Percentiles rank a stretch among this genome's conserved stretches.
These are phyloP conservation scores for Trichoderma koningii DNA, from an alignment of 2,329 filamentous ascomycete genomes.

Conservation along the genomic window DNA sequence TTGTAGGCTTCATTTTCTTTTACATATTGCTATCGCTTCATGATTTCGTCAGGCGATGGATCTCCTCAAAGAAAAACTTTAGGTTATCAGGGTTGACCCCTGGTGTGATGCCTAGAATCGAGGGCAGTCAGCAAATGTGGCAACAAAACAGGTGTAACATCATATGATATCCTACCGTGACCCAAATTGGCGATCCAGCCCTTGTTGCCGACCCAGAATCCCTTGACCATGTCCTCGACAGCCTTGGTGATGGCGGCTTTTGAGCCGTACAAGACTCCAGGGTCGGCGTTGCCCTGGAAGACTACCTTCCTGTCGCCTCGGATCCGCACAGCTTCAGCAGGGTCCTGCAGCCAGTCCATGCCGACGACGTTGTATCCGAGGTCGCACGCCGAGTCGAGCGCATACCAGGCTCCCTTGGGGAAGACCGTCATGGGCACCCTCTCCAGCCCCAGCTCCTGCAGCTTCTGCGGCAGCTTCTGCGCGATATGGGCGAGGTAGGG, in stretches of 20 bases:
- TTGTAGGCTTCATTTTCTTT: neutral
- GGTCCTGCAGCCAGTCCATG: conserved; percentile 92
- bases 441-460: conserved; percentile 74
- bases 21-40: neutral
- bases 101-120: conserved; percentile 75
- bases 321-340: conserved; percentile 77
- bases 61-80: conserved; percentile 90
- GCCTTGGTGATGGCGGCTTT: conserved; percentile 77
- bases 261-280: conserved; percentile 86
- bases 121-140: conserved; percentile 24
- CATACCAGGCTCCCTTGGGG: conserved; percentile 96
- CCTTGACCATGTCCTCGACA: conserved; percentile 83
- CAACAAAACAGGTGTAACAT: neutral
- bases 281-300: conserved; percentile 94
- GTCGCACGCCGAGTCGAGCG: conserved; percentile 81
- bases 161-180: conserved; percentile 65
- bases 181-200: conserved; percentile 98
- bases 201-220: conserved; percentile 77
- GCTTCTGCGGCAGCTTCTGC: conserved; percentile 71
- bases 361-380: conserved; percentile 92
- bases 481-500: conserved; percentile 87
- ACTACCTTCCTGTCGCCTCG: conserved; percentile 74
- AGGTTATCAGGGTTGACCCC: conserved; percentile 92
- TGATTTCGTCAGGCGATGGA: conserved; percentile 69
- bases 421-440: conserved; percentile 96